Percentiles rank a stretch among this genome's conserved stretches.
Conservation (phyloP, 2,329 filamentous ascomycete species). For the Apiospora saccharicola region DNA sequence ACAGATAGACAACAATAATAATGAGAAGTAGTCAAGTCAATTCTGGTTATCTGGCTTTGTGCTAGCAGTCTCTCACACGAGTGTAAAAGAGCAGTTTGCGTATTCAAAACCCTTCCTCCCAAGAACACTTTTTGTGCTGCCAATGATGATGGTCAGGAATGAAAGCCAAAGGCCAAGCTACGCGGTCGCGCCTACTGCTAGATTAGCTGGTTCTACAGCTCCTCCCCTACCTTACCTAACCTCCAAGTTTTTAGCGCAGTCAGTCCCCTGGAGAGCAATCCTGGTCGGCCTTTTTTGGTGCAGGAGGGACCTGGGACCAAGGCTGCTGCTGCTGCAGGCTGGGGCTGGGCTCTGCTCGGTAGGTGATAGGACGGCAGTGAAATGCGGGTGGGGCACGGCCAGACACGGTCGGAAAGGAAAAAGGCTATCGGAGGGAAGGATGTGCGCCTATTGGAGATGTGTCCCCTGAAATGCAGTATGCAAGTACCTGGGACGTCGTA, state of each 20-base stretch:
- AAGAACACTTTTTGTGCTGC: constrained; percentile 6
- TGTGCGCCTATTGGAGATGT: constrained; percentile 18
- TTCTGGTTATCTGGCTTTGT: constrained; percentile 5
- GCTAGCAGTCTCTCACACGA: not conserved
- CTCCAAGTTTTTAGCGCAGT: constrained; percentile 4
- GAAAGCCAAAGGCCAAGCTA: not conserved
- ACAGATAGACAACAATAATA: not conserved
- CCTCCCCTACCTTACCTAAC: not conserved
- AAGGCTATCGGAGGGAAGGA: constrained; percentile 10
- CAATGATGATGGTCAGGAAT: constrained; percentile 9
- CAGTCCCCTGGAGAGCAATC: not conserved
- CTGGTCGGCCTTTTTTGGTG: not conserved
- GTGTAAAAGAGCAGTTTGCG: not conserved
- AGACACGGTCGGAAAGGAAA: constrained; percentile 11
- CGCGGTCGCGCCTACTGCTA: constrained; percentile 12
- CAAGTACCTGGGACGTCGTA: not conserved
- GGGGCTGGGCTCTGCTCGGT: not conserved
- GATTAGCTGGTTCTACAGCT: not conserved
- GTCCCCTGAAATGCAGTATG: not conserved
- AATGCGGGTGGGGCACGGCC: not conserved
- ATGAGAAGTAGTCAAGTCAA: not conserved
- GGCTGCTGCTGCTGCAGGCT: no score
- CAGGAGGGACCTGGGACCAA: not conserved
- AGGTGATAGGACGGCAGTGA: not conserved
- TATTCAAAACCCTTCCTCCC: constrained; percentile 3